A percentile compares a stretch with the other conserved stretches of the same genome.
Evolutionary conservation across 257 asterid genomes (phyloP).

Genomic region (Solanum etuberosum): DNA sequence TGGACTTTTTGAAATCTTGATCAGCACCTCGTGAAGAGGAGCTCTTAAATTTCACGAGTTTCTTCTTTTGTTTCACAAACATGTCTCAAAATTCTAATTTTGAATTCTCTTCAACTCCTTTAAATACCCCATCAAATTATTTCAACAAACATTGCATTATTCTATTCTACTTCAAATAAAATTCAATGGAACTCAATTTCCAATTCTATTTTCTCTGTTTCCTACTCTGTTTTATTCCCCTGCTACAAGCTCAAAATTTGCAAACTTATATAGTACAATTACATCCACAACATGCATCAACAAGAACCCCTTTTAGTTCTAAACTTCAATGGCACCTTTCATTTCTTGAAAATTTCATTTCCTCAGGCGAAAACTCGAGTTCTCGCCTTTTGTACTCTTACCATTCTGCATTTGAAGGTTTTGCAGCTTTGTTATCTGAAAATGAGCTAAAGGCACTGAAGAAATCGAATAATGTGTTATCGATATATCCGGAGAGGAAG

Average conservation of each 20-base stretch:
- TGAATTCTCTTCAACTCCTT: slow-evolving; percentile 24
- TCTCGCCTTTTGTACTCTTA: slow-evolving; percentile 81
- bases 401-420: slow-evolving; percentile 69
- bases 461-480: slow-evolving; percentile 37
- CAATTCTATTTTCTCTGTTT: slow-evolving; percentile 13
- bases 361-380: slow-evolving; percentile 22
- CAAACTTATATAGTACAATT: slow-evolving; percentile 81
- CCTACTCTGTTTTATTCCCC: slow-evolving; percentile 11
- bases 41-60: slow-evolving; percentile 84
- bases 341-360: slow-evolving; percentile 37
- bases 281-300: slow-evolving; percentile 38
- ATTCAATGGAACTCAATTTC: slow-evolving; percentile 30
- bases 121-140: slow-evolving; percentile 37
- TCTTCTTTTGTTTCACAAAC: slow-evolving; percentile 26
- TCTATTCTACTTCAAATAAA: background rate
- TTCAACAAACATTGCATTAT: slow-evolving; percentile 24
- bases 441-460: slow-evolving; percentile 33
- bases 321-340: slow-evolving; percentile 77
- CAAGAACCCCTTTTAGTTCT: slow-evolving; percentile 34
- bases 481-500: slow-evolving; percentile 55
- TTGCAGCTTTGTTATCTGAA: slow-evolving; percentile 55
- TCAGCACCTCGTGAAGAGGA: slow-evolving; percentile 12
- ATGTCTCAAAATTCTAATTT: slow-evolving; percentile 2
- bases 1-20: background rate
- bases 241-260: slow-evolving; percentile 26